Conservation (phyloP, 345 rosid species). For the Gossypium herbaceum region DNA sequence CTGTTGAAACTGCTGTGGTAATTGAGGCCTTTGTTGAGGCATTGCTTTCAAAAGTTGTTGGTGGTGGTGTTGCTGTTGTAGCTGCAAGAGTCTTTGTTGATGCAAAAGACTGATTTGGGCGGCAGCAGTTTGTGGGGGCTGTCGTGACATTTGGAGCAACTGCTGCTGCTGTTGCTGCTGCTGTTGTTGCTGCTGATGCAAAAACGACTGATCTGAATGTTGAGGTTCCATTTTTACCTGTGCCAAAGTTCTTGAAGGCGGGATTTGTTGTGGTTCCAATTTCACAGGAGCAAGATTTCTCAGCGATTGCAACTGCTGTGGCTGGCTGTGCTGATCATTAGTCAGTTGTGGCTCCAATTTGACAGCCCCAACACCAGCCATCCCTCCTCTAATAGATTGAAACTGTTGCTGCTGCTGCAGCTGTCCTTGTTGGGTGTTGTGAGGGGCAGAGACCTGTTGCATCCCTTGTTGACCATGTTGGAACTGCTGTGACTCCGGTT, state of each 20-base stretch:
- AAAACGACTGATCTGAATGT: slow-evolving; percentile 71
- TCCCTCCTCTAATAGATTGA: slow-evolving; percentile 55
- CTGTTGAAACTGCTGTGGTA: slow-evolving; percentile 76
- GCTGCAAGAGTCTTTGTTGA: slow-evolving; percentile 73
- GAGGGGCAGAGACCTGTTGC: slow-evolving; percentile 57
- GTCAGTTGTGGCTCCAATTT: slow-evolving; percentile 80
- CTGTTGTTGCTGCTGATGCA: slow-evolving; percentile 58
- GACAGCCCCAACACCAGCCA: slow-evolving; percentile 67
- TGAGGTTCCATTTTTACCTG: slow-evolving; percentile 81
- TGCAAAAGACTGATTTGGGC: slow-evolving; percentile 64
- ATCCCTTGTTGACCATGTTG: slow-evolving; percentile 74
- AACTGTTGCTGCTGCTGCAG: slow-evolving; percentile 69
- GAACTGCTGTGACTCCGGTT: slow-evolving; percentile 60
- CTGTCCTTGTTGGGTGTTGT: slow-evolving; percentile 43
- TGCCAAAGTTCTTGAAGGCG: slow-evolving; percentile 54
- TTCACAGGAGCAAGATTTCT: slow-evolving; percentile 67
- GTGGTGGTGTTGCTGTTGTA: slow-evolving; percentile 69
- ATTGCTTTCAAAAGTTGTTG: slow-evolving; percentile 80
- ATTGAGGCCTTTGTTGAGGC: slow-evolving; percentile 77
- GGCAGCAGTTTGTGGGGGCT: slow-evolving; percentile 68
- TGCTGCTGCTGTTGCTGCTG: slow-evolving; percentile 26
- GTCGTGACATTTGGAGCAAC: slow-evolving; percentile 78
- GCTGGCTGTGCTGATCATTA: slow-evolving; percentile 61
- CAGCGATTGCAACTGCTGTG: slow-evolving; percentile 47
- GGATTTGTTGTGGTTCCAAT: slow-evolving; percentile 70